Evolutionary conservation across 1,284 basidiomycete species (phyloP).

Genomic region (Cryptococcus sp.): DNA sequence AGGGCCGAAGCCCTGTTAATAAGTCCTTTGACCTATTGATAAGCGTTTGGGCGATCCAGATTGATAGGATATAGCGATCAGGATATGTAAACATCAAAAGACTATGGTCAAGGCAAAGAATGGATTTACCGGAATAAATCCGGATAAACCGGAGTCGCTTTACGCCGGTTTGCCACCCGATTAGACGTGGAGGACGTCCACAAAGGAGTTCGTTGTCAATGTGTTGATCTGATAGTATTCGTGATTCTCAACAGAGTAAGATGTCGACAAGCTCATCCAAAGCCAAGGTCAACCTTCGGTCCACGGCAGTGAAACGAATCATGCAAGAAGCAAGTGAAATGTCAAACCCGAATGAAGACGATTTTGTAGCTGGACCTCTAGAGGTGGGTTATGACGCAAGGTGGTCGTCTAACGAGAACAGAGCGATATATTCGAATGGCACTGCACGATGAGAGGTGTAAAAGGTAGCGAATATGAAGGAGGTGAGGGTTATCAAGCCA

Average conservation of each 20-base stretch:
- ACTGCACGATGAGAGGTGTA: slow-evolving; percentile 89
- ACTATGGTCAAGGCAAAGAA: too few species aligned
- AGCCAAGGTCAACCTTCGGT: slow-evolving; percentile 41
- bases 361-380: slow-evolving; percentile 65
- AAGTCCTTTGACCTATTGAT: too few species aligned
- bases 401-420: slow-evolving; percentile 1
- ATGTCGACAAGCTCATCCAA: slow-evolving; percentile 1
- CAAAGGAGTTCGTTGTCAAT: too few species aligned
- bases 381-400: slow-evolving; percentile 58
- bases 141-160: too few species aligned
- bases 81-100: too few species aligned
- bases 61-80: too few species aligned
- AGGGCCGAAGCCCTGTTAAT: too few species aligned
- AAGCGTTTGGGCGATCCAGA: too few species aligned
- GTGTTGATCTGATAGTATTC: not conserved
- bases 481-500: slow-evolving; percentile 50
- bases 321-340: slow-evolving; percentile 93
- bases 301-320: slow-evolving; percentile 82
- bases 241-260: not conserved
- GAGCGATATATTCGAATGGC: slow-evolving; percentile 68
- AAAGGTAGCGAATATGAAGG: slow-evolving; percentile 83
- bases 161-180: too few species aligned
- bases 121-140: too few species aligned
- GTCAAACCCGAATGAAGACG: slow-evolving; percentile 46
- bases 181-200: too few species aligned